phyloP scores from a whole-genome alignment of 768 basidiomycete species.

The Candolleomyces aberdarensis region DNA sequence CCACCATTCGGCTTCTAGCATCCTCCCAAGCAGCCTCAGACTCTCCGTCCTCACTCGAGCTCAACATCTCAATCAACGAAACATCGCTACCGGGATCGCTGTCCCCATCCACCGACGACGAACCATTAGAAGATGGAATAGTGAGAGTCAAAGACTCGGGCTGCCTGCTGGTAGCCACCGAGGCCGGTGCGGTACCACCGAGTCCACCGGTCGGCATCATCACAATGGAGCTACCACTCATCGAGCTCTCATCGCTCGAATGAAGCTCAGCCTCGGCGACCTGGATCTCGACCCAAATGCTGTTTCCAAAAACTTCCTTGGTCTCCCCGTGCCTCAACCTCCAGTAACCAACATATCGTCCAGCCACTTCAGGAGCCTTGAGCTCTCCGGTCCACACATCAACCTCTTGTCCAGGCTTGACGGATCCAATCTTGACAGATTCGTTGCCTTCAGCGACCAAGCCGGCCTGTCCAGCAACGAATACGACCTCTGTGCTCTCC shows the following conservation, averaged over 20 bases:
- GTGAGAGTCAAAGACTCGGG: neutral
- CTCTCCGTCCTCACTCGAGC: neutral
- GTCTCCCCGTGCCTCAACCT: constrained; percentile 52
- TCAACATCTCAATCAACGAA: neutral
- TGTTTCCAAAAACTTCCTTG: constrained; percentile 64
- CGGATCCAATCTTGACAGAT: constrained; percentile 49
- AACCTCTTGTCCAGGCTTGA: constrained; percentile 53
- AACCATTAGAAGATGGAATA: neutral
- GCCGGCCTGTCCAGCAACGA: constrained; percentile 68
- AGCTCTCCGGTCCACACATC: constrained; percentile 73
- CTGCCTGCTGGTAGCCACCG: neutral
- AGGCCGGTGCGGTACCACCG: neutral
- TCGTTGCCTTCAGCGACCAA: constrained; percentile 29
- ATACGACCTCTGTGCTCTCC: constrained; percentile 60
- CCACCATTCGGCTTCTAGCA: neutral
- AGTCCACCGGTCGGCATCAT: constrained; percentile 47
- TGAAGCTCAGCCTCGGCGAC: constrained; percentile 62
- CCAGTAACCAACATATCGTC: constrained; percentile 78
- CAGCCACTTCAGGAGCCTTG: constrained; percentile 76
- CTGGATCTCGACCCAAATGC: constrained; percentile 76
- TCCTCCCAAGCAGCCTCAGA: neutral
- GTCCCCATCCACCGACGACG: neutral
- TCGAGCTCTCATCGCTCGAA: constrained; percentile 33
- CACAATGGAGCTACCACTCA: constrained; percentile 64
- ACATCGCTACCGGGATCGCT: neutral